Percentiles rank a stretch among this genome's conserved stretches.
These are phyloP conservation scores for Fusarium beomiforme DNA, from an alignment of 2,329 filamentous ascomycete genomes.

Conservation along the genomic window DNA sequence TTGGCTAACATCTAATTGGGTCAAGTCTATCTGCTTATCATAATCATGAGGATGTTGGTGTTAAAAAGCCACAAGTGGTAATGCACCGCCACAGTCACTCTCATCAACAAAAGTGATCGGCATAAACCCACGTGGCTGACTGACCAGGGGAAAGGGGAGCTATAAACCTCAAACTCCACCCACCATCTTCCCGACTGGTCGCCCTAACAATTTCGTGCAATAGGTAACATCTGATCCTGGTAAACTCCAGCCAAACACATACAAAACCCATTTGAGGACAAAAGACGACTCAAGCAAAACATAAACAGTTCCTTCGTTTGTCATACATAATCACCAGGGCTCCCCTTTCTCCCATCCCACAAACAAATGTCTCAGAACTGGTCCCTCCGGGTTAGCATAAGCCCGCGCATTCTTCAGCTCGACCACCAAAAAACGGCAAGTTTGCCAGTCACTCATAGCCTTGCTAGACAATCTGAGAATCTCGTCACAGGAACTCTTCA, in stretches of 20 bases:
- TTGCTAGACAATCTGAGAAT: conserved; percentile 15
- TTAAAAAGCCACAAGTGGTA: conserved; percentile 15
- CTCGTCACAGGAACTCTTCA: conserved; percentile 8
- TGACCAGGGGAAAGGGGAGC: conserved; percentile 12
- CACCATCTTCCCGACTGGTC: conserved; percentile 39
- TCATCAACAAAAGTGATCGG: conserved; percentile 10
- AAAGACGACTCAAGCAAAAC: background rate
- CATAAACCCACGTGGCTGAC: conserved; percentile 32
- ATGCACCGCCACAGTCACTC: conserved; percentile 16
- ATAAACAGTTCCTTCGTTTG: background rate
- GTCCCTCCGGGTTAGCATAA: conserved; percentile 26
- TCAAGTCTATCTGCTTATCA: conserved; percentile 6
- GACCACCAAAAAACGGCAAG: conserved; percentile 26
- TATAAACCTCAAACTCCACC: conserved; percentile 14
- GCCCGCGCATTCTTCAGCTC: conserved; percentile 21
- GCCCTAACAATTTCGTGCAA: background rate
- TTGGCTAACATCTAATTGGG: conserved; percentile 27
- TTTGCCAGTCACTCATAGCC: conserved; percentile 22
- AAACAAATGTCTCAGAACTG: conserved; percentile 24
- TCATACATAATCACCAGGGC: background rate
- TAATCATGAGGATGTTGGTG: background rate
- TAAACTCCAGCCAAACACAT: background rate
- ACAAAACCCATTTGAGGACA: background rate
- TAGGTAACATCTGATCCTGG: background rate
- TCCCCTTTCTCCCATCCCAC: conserved; percentile 9